phyloP scores from a whole-genome alignment of 75 land plant species.

The Pinus tabuliformis region DNA sequence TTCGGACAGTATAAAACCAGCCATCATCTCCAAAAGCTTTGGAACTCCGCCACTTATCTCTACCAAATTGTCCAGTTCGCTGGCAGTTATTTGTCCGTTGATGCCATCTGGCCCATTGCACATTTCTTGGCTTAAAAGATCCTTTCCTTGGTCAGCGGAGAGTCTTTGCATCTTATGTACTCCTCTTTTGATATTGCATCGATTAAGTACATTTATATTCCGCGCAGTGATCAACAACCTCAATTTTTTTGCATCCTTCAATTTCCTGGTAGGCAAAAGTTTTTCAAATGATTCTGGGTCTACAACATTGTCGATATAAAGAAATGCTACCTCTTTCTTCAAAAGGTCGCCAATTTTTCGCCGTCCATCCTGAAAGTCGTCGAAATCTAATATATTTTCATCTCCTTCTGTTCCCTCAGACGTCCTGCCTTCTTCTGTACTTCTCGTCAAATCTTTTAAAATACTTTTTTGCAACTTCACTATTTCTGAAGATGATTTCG shows the following conservation, averaged over 20 bases:
- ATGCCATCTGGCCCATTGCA: no score
- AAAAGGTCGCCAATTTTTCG: neutral
- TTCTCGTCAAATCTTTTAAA: neutral
- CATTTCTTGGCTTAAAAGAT: no score
- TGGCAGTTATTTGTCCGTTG: no score
- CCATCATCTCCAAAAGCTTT: no score
- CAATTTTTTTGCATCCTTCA: neutral
- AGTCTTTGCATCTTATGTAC: fast-evolving
- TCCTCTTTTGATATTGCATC: no score
- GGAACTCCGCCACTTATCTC: no score
- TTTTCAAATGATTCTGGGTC: neutral
- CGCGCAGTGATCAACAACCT: neutral
- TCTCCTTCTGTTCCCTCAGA: neutral
- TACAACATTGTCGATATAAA: neutral
- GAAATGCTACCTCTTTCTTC: neutral
- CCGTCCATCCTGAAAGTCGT: neutral
- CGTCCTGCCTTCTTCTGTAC: no score
- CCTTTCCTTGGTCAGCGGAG: no score
- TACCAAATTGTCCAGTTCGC: no score
- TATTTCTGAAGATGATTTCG: neutral
- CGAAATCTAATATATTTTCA: no score
- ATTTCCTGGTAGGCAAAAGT: neutral
- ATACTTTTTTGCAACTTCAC: neutral
- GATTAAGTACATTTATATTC: neutral
- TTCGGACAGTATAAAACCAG: no score